Base-by-base conservation (phyloP, 192 early-diverging fungal genomes). In the Funneliformis mosseae region DNA sequence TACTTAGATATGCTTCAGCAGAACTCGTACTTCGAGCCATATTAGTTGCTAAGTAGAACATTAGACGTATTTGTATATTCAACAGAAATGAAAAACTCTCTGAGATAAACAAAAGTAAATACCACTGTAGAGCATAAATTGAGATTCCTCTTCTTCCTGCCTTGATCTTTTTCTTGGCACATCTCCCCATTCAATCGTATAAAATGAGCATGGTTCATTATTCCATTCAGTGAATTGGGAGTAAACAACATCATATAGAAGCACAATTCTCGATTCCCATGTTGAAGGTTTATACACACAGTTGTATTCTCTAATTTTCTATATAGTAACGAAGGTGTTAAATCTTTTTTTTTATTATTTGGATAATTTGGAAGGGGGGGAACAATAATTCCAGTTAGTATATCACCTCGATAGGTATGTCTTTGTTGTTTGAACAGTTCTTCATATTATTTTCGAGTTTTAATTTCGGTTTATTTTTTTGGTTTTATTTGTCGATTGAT, bases 61-160 rank as follows among this genome's bases (percentile, higher is more conserved):
- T 14, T 33, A 67, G n/a, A 18, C 14, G 8, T 11, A 66, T 33
- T 33, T 66, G 33, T 67, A 67, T 33, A 16, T 16, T 14, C 5
- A 18, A 18, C 28, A 25, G 28, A 8, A 28, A 66, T 27, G 11
- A 27, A 25, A 10, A 27, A 23, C 2, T 12, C n/a, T n/a, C n/a
- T n/a, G n/a, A n/a, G n/a, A n/a, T n/a, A n/a, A n/a, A n/a, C n/a
- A n/a, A n/a, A n/a, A n/a, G n/a, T n/a, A n/a, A n/a, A n/a, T 28
- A 70, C 68, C 68, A 43, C 68, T 42, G 39, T 70, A 70, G 9
- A 70, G 39, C 39, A 42, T 70, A 41, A n/a, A 70, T 41, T 70
- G 42, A 9, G 28, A 21, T 8, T 9, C 39, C 21, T 8, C n/a
- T n/a, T 70, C 68, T 39, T 33, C 21, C 14, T 33, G 21, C 4